These are phyloP conservation scores for Beta corolliflora DNA, from an alignment of 179 eudicot species.

Conservation along the genomic window DNA sequence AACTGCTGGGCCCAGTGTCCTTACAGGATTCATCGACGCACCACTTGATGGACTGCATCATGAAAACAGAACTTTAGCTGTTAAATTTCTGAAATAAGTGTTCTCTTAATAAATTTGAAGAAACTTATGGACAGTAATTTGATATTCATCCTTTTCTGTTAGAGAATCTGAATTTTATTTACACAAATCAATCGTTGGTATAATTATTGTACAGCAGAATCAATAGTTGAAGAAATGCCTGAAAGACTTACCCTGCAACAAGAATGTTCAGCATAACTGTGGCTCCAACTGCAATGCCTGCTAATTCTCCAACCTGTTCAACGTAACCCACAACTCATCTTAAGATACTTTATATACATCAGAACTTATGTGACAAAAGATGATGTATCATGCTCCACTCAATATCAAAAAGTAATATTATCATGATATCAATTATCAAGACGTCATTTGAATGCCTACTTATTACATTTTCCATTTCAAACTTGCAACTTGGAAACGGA, in stretches of 20 bases:
- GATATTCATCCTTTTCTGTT: too few species aligned
- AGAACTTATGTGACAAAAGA: background rate
- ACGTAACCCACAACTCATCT: constrained; percentile 17
- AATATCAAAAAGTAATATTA: background rate
- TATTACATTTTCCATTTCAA: too few species aligned
- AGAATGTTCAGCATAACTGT: constrained; percentile 56
- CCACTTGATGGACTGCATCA: constrained; percentile 43
- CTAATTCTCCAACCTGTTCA: constrained; percentile 54
- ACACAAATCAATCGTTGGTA: background rate
- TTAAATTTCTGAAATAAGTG: background rate
- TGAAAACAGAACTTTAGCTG: background rate
- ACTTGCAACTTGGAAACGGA: too few species aligned
- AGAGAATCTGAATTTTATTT: background rate
- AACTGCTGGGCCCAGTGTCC: constrained; percentile 43
- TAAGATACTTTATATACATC: background rate
- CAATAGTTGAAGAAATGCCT: background rate
- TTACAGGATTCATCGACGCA: constrained; percentile 45
- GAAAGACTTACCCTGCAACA: constrained; percentile 47
- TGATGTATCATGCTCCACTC: background rate
- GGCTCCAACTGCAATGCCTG: constrained; percentile 61
- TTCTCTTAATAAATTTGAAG: background rate
- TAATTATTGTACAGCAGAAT: background rate
- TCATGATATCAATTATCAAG: background rate
- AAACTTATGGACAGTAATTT: too few species aligned
- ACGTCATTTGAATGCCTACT: background rate